Evolutionary conservation across 2,329 filamentous ascomycete species (phyloP).

Genomic region (Ceratocystis papillata): DNA sequence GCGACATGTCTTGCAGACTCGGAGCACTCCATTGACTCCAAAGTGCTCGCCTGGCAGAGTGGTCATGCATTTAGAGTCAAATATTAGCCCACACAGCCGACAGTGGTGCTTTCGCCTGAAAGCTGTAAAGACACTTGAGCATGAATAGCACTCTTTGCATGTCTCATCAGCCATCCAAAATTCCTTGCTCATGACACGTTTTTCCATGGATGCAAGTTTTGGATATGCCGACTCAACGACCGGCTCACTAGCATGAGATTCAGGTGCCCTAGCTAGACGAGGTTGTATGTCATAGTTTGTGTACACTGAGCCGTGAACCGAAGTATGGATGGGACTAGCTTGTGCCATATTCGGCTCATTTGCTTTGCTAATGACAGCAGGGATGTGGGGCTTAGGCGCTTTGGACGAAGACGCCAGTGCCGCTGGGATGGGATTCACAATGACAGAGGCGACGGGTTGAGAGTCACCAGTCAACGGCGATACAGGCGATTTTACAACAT

Average conservation of each 20-base stretch:
- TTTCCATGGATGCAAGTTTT: constrained; percentile 60
- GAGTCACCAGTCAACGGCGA: constrained; percentile 27
- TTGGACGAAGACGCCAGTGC: constrained; percentile 32
- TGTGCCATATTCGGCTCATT: constrained; percentile 46
- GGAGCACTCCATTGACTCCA: constrained; percentile 69
- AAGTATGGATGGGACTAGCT: constrained; percentile 44
- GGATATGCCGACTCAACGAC: constrained; percentile 50
- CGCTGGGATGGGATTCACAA: constrained; percentile 22
- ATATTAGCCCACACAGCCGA: constrained; percentile 92
- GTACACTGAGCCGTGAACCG: constrained; percentile 47
- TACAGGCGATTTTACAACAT: constrained; percentile 33
- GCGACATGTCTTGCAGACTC: constrained; percentile 88
- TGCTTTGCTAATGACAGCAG: constrained; percentile 45
- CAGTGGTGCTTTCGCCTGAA: constrained; percentile 96
- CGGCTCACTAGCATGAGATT: constrained; percentile 43
- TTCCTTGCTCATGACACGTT: constrained; percentile 82
- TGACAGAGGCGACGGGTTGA: not conserved
- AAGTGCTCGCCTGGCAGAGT: constrained; percentile 82
- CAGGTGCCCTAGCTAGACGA: constrained; percentile 42
- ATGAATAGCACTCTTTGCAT: constrained; percentile 92
- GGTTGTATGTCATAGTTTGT: constrained; percentile 42
- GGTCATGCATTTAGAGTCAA: constrained; percentile 89
- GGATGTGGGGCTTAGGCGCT: constrained; percentile 35
- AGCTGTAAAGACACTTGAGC: constrained; percentile 79
- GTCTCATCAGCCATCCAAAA: constrained; percentile 99